Evolutionary conservation across 257 asterid genomes (phyloP), one percentile per base, ranked within the genome.

Genomic region (Schizonepeta tenuifolia): DNA sequence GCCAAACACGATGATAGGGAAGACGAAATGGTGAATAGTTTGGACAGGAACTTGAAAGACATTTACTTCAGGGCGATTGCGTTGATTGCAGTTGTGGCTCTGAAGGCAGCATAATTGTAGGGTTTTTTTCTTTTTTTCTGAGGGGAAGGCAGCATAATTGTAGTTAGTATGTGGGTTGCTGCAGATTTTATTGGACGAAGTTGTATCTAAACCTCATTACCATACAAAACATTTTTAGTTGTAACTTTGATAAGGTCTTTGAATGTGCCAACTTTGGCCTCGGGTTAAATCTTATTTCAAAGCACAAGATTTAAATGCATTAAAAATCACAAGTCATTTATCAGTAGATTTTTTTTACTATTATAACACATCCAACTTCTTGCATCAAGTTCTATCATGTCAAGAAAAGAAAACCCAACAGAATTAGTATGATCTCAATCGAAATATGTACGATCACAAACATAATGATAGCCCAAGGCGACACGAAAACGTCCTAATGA

Each of bases 61-160:
- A 86, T 95, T 22, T 90, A 73, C 77, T 85, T 90, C 40, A 81
- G 97, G 65, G 91, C 84, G 0, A 88, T 82, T 1, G 80, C 90
- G 0, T 61, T 95, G 74, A 43, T 90, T 83, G 97, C 85, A 0
- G 80, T 92, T 0, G 90, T 84, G 9, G 84, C 82, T 50, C 79
- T 95, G 69, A 85, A 87, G 83, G 72, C 88, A 64, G 93, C 85
- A 3, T 95, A 83, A 86, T 41, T 18, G 22, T 35, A 35, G 46
- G n/a, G n/a, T n/a, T n/a, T n/a, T n/a, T n/a, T n/a, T n/a, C n/a
- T n/a, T n/a, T n/a, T n/a, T n/a, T n/a, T n/a, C n/a, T n/a, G n/a
- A n/a, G n/a, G n/a, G n/a, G 69, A 85, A 87, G 83, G 72, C 88
- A 64, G 93, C 85, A 3, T 95, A 83, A 86, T 41, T 18, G 22